Conservation (phyloP, 345 rosid genomes). For the Hypericum androsaemum region DNA sequence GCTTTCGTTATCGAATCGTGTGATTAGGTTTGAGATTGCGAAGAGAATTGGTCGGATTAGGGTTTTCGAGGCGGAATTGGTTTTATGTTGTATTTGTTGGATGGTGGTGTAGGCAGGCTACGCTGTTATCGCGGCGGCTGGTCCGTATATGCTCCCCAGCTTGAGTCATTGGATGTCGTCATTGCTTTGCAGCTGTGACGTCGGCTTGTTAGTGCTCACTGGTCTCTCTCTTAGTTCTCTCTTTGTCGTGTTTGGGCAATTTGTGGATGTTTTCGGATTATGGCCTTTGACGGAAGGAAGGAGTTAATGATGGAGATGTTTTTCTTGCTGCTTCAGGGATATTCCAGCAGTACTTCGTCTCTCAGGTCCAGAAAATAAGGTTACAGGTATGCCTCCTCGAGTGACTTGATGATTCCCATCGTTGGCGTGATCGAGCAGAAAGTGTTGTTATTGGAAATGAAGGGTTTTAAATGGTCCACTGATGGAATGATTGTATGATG, state of each 20-base stretch:
- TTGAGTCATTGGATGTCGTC: constrained; percentile 32
- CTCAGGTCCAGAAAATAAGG: constrained; percentile 87
- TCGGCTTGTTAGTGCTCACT: constrained; percentile 54
- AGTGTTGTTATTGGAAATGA: no score
- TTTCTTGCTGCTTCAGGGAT: constrained; percentile 38
- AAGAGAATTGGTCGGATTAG: neutral
- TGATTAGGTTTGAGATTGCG: neutral
- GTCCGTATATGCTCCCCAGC: constrained; percentile 57
- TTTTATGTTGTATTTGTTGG: neutral
- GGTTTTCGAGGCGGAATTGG: neutral
- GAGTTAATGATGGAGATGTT: neutral
- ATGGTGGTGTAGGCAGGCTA: constrained; percentile 57
- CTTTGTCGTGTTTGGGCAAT: constrained; percentile 1
- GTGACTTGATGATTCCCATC: no score
- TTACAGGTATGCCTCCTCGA: constrained; percentile 47
- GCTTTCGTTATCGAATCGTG: neutral
- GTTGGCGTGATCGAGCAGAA: neutral
- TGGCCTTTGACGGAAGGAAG: neutral
- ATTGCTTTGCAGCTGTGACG: constrained; percentile 72
- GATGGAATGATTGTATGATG: no score
- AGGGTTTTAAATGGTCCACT: no score
- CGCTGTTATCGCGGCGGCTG: constrained; percentile 58
- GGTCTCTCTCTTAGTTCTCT: constrained; percentile 24
- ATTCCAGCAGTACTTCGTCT: constrained; percentile 79
- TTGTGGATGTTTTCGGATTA: neutral